Conservation (phyloP, 2,329 filamentous ascomycete genomes). For the Teratosphaeria pseudoeucalypti region DNA sequence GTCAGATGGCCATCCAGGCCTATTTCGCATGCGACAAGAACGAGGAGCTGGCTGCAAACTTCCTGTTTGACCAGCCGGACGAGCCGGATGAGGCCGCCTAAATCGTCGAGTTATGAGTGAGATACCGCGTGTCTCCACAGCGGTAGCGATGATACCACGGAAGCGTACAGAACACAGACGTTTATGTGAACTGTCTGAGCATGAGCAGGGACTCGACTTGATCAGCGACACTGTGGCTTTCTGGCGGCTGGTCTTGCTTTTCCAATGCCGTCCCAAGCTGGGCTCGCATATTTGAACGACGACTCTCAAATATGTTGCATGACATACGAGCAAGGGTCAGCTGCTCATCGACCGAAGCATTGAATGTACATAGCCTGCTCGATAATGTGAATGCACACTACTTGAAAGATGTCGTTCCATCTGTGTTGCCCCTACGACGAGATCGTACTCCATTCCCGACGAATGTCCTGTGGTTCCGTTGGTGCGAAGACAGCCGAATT, state of each 20-base stretch:
- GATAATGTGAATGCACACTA: background rate
- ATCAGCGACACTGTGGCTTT: background rate
- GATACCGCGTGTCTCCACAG: background rate
- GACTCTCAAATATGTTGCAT: background rate
- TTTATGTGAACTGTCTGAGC: background rate
- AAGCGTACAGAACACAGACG: background rate
- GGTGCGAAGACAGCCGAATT: too few species aligned
- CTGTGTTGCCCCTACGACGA: background rate
- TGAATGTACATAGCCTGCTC: background rate
- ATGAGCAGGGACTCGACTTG: background rate
- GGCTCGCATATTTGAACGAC: background rate
- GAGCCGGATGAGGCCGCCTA: constrained; percentile 39
- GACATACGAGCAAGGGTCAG: background rate
- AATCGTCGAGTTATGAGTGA: background rate
- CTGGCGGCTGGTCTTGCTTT: background rate
- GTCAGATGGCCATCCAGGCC: constrained; percentile 89
- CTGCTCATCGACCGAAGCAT: background rate
- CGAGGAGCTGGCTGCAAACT: constrained; percentile 95
- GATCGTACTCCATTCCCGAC: background rate
- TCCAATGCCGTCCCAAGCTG: background rate
- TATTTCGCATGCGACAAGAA: constrained; percentile 99
- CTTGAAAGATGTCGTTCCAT: background rate
- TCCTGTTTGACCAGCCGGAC: constrained; percentile 92
- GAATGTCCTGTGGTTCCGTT: background rate
- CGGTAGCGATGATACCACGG: background rate